phyloP scores from a whole-genome alignment of 169 alveolate genomes.

The Plasmodium inui region DNA sequence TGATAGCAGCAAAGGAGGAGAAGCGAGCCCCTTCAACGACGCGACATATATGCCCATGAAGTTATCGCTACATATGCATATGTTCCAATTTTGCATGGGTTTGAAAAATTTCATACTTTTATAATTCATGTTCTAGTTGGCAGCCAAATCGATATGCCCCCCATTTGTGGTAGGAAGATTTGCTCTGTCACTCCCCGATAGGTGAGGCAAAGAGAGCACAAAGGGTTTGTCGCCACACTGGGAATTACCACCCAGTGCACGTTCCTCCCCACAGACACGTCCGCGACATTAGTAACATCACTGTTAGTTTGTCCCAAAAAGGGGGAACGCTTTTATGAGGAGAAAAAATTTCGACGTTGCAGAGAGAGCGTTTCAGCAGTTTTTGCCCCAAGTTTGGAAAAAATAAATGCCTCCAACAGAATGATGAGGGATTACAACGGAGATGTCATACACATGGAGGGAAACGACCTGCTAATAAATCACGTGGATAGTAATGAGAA shows the following conservation, averaged over 20 bases:
- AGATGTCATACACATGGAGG: conserved; percentile 19
- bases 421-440: conserved; percentile 31
- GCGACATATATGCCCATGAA: background rate
- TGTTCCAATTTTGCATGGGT: background rate
- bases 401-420: background rate
- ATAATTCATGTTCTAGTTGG: background rate
- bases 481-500: conserved; percentile 2
- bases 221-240: background rate
- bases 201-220: background rate
- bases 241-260: background rate
- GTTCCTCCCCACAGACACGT: background rate
- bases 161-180: background rate
- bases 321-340: background rate
- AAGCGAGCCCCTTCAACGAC: background rate
- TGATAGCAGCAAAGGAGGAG: background rate
- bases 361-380: background rate
- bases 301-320: background rate
- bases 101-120: background rate
- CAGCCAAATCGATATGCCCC: background rate
- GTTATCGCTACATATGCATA: background rate
- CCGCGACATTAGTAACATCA: background rate
- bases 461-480: conserved; percentile 31
- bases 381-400: background rate
- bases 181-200: background rate
- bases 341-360: background rate